A percentile compares a stretch with the other conserved stretches of the same genome.
Evolutionary conservation across 768 basidiomycete genomes (phyloP).

Genomic region (Psilocybe sp.): DNA sequence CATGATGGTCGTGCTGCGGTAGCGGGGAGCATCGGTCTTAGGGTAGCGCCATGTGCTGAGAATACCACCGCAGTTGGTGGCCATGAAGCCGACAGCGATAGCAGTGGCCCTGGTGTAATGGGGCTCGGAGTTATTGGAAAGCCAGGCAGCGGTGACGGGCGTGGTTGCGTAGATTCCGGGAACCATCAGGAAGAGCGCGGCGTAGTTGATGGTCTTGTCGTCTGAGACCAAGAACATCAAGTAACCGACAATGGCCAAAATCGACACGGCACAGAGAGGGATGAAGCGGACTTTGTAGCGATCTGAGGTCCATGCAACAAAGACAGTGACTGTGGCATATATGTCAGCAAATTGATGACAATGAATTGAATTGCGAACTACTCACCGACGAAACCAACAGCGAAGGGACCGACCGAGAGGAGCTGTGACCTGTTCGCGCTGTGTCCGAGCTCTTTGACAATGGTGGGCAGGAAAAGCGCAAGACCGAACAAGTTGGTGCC

Average conservation of each 20-base stretch:
- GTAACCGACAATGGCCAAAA: constrained; percentile 27
- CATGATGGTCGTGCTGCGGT: constrained; percentile 31
- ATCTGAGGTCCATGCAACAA: constrained; percentile 25
- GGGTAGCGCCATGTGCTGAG: constrained; percentile 37
- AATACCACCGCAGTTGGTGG: constrained; percentile 36
- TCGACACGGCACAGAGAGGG: constrained; percentile 18
- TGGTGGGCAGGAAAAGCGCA: constrained; percentile 34
- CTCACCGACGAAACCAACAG: constrained; percentile 31
- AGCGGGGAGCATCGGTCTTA: constrained; percentile 31
- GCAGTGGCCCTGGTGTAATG: constrained; percentile 34
- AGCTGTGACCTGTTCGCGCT: constrained; percentile 30
- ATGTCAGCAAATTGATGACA: neutral
- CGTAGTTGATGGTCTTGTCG: constrained; percentile 25
- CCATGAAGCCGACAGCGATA: constrained; percentile 32
- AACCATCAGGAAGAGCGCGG: constrained; percentile 33
- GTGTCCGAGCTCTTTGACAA: constrained; percentile 34
- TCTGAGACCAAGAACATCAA: constrained; percentile 23
- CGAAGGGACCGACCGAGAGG: constrained; percentile 36
- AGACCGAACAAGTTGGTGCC: constrained; percentile 35
- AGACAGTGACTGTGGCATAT: constrained; percentile 18
- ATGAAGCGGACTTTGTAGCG: constrained; percentile 23
- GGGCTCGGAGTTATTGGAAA: constrained; percentile 37
- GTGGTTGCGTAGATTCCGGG: constrained; percentile 30
- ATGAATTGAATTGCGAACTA: neutral
- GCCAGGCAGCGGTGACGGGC: constrained; percentile 33